A percentile compares a stretch with the other conserved stretches of the same genome.
Evolutionary conservation across 768 basidiomycete genomes (phyloP).

Genomic region (Boletus subparvulus): DNA sequence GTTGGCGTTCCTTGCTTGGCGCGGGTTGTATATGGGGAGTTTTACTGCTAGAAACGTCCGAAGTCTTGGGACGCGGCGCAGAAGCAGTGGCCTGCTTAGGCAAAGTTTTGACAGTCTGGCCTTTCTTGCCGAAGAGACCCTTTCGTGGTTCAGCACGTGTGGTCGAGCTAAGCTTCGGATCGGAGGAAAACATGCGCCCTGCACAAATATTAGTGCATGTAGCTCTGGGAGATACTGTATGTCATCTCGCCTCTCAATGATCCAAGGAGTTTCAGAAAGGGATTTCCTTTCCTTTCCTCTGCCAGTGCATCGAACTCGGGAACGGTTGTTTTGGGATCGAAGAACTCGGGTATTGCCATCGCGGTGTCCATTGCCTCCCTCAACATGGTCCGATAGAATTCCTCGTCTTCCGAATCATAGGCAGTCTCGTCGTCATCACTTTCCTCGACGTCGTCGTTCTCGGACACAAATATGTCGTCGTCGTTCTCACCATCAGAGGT

Average conservation of each 20-base stretch:
- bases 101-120: constrained; percentile 10
- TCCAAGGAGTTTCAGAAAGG: constrained; percentile 74
- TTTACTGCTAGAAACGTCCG: constrained; percentile 11
- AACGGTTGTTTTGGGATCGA: constrained; percentile 47
- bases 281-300: constrained; percentile 65
- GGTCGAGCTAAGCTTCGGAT: constrained; percentile 44
- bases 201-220: constrained; percentile 1
- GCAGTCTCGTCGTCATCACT: constrained; percentile 41
- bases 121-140: constrained; percentile 23
- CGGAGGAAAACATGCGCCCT: constrained; percentile 66
- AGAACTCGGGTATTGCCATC: constrained; percentile 54
- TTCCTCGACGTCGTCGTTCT: constrained; percentile 37
- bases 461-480: constrained; percentile 32
- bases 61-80: constrained; percentile 3
- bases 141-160: constrained; percentile 35
- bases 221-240: not conserved
- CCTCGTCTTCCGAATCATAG: constrained; percentile 71
- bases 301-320: constrained; percentile 44
- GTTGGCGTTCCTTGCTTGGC: constrained; percentile 11
- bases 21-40: constrained; percentile 3
- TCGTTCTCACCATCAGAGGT: constrained; percentile 44
- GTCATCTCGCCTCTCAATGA: constrained; percentile 60
- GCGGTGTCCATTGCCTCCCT: constrained; percentile 75
- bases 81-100: constrained; percentile 9
- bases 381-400: constrained; percentile 56